Base-by-base conservation (phyloP, 257 asterid genomes). In the Phtheirospermum japonicum region DNA sequence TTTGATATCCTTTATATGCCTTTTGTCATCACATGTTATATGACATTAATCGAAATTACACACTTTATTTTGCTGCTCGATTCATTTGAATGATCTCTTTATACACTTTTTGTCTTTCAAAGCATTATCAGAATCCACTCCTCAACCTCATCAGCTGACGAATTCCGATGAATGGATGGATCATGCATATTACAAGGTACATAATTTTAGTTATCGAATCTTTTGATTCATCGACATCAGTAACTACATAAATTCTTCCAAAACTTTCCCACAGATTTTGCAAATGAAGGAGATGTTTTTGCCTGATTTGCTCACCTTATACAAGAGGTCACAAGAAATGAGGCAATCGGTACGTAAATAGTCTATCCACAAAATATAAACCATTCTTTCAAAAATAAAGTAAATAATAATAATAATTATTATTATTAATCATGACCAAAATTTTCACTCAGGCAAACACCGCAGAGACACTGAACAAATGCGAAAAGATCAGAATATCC, bases 161-260 rank as follows among this genome's bases (percentile, higher is more conserved):
- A 73, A 52, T 67, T 61, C 77, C 23, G 13, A n/a, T 5, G 76
- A 67, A n/a, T 79, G 85, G 85, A 59, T 76, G 51, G 66, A 64
- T 36, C 42, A 19, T 50, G 69, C 71, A 42, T 57, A 56, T 68
- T 57, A 60, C 16, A 66, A 68, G 75, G 82, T 76, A 66, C 28
- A 3, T 23, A 23, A 23, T 23, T 23, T 23, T 23, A 23, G 28
- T 23, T 23, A 23, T 23, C 28, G 28, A n/a, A 45, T 57, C 6
- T 33, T 30, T 32, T 14, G 7, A 14, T 37, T 13, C 13, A 2
- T 16, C 9, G 4, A 8, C 14, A 9, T 45, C 13, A 45, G 2
- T 45, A n/a, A n/a, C 7, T 13, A 45, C 13, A 10, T 52, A 23
- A 9, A 2, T 9, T 18, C 32, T 7, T 42, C 28, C 23, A 4